phyloP scores from a whole-genome alignment of 2,329 filamentous ascomycete genomes.

The Colletotrichum sp. region DNA sequence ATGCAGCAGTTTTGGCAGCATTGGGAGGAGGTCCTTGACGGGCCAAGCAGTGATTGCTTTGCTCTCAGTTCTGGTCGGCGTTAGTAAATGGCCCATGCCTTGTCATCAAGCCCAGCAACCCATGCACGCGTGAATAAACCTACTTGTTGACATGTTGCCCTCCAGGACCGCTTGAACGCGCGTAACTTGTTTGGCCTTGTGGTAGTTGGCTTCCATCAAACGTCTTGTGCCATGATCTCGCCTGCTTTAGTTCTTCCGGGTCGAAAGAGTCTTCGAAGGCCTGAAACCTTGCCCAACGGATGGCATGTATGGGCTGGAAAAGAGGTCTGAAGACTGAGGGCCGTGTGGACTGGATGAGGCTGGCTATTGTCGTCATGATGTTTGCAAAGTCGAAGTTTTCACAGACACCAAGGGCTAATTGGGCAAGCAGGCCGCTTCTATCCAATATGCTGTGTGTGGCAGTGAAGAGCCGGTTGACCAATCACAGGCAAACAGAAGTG shows the following conservation, averaged over 20 bases:
- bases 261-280: slow-evolving; percentile 57
- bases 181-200: slow-evolving; percentile 56
- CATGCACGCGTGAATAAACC: slow-evolving; percentile 22
- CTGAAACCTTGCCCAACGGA: slow-evolving; percentile 39
- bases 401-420: neutral
- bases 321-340: neutral
- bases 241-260: slow-evolving; percentile 53
- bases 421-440: neutral
- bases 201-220: slow-evolving; percentile 52
- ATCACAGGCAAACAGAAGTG: neutral
- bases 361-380: neutral
- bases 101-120: neutral
- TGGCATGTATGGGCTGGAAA: neutral
- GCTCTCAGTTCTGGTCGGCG: slow-evolving; percentile 55
- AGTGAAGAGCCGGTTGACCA: neutral
- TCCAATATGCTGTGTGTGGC: neutral
- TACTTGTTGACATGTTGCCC: slow-evolving; percentile 70
- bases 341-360: neutral
- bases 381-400: neutral
- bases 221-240: slow-evolving; percentile 54
- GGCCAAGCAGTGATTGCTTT: slow-evolving; percentile 63
- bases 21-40: slow-evolving; percentile 48
- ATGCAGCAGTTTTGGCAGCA: slow-evolving; percentile 55
- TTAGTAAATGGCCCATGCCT: neutral
- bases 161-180: slow-evolving; percentile 65